Conservation (phyloP, 2,329 filamentous ascomycete species). For the Chrysosporium keratinophilum region DNA sequence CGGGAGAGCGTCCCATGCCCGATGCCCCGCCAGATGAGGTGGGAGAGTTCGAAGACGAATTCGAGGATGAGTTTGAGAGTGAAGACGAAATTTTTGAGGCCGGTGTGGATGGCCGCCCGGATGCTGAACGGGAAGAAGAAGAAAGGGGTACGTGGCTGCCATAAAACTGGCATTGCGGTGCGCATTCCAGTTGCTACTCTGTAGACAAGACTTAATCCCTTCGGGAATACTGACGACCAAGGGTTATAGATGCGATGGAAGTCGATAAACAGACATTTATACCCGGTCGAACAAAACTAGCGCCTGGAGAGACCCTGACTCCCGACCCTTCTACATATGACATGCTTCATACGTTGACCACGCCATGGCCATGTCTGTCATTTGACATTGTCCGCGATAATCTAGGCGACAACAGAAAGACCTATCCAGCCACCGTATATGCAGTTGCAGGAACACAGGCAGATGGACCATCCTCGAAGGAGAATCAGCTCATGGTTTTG, state of each 20-base stretch:
- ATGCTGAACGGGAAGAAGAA: conserved; percentile 87
- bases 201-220: neutral
- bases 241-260: conserved; percentile 64
- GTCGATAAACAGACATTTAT: conserved; percentile 93
- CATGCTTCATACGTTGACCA: conserved; percentile 90
- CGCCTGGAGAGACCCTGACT: conserved; percentile 78
- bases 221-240: conserved; percentile 12
- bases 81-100: conserved; percentile 90
- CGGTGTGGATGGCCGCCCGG: conserved; percentile 82
- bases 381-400: conserved; percentile 84
- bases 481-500: conserved; percentile 92
- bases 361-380: conserved; percentile 92
- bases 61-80: conserved; percentile 92
- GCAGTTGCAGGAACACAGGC: conserved; percentile 92
- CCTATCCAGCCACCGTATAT: conserved; percentile 94
- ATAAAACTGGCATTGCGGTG: conserved; percentile 17
- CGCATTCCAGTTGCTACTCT: conserved; percentile 15
- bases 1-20: conserved; percentile 48
- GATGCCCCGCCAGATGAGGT: conserved; percentile 43
- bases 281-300: conserved; percentile 82
- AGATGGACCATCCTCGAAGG: conserved; percentile 59
- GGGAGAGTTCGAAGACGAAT: conserved; percentile 63
- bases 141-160: conserved; percentile 47
- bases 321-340: conserved; percentile 93
- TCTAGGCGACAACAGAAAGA: conserved; percentile 77